These are phyloP conservation scores for Malus sylvestris DNA, from an alignment of 306 rosid genomes.

Conservation along the genomic window DNA sequence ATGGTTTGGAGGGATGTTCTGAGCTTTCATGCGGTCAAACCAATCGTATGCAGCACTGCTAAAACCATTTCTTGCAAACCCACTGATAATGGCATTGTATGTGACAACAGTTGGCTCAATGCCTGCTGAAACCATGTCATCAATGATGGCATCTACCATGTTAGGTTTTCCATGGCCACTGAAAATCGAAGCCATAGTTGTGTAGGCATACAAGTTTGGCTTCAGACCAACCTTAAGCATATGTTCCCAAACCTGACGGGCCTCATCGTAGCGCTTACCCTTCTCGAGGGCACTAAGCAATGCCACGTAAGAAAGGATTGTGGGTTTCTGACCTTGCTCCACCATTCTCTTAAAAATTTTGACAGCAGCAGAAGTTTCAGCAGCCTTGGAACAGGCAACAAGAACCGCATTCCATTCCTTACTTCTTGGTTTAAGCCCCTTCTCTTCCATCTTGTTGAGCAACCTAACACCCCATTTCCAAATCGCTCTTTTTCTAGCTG, in stretches of 20 bases:
- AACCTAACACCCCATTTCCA: constrained; percentile 95
- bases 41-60: constrained; percentile 80
- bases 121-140: constrained; percentile 59
- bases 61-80: constrained; percentile 57
- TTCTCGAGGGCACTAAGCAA: constrained; percentile 90
- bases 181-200: constrained; percentile 82
- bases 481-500: constrained; percentile 64
- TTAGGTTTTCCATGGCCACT: constrained; percentile 73
- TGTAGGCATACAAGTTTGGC: constrained; percentile 77
- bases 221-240: constrained; percentile 72
- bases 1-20: constrained; percentile 60
- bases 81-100: constrained; percentile 77
- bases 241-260: constrained; percentile 79
- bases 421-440: constrained; percentile 83
- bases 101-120: constrained; percentile 76
- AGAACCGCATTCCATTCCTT: constrained; percentile 92
- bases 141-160: constrained; percentile 64
- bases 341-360: constrained; percentile 84
- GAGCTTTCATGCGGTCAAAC: constrained; percentile 82
- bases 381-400: constrained; percentile 88
- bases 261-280: constrained; percentile 83
- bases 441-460: constrained; percentile 96
- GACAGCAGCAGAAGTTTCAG: constrained; percentile 77
- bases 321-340: constrained; percentile 87
- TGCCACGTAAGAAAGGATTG: constrained; percentile 81